Evolutionary conservation across 2,329 filamentous ascomycete species (phyloP).

Genomic region (Fonsecaea erecta): DNA sequence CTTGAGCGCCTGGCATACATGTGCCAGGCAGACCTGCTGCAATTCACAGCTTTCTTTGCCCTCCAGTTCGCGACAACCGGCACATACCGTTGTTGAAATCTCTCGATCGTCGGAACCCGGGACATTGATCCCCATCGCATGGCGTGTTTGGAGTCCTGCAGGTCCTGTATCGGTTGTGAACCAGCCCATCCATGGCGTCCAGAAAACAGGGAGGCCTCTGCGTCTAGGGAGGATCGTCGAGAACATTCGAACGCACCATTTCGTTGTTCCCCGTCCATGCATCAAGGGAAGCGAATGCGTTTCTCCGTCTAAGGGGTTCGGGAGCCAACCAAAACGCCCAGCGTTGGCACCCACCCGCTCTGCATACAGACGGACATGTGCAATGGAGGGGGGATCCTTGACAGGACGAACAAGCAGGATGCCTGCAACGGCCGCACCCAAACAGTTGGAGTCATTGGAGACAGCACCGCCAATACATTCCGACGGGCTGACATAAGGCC

Average conservation of each 20-base stretch:
- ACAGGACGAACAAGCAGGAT: background rate
- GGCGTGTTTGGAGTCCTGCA: slow-evolving; percentile 18
- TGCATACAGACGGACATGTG: slow-evolving; percentile 13
- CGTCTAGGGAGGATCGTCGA: slow-evolving; percentile 7
- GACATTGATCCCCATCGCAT: slow-evolving; percentile 10
- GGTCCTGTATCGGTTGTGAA: slow-evolving; percentile 14
- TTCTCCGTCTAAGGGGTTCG: slow-evolving; percentile 10
- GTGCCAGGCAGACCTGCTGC: background rate
- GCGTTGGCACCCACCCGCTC: background rate
- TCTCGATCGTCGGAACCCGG: slow-evolving; percentile 15
- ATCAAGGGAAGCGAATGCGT: slow-evolving; percentile 8
- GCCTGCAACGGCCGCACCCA: slow-evolving; percentile 3
- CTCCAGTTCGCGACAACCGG: background rate
- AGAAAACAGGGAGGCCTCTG: background rate
- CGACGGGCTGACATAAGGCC: slow-evolving; percentile 19
- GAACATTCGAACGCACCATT: background rate
- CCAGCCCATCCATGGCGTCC: slow-evolving; percentile 5
- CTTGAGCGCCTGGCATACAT: background rate
- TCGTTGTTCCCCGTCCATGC: background rate
- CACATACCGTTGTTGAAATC: slow-evolving; percentile 12
- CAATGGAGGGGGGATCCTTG: slow-evolving; percentile 10
- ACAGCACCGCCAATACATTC: slow-evolving; percentile 8
- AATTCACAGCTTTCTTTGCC: background rate
- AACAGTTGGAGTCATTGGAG: slow-evolving; percentile 11
- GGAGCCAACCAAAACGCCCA: slow-evolving; percentile 1